Percentiles rank a stretch among this genome's conserved stretches.
phyloP scores from a whole-genome alignment of 208 protist genomes.

The Leishmania guyanensis region DNA sequence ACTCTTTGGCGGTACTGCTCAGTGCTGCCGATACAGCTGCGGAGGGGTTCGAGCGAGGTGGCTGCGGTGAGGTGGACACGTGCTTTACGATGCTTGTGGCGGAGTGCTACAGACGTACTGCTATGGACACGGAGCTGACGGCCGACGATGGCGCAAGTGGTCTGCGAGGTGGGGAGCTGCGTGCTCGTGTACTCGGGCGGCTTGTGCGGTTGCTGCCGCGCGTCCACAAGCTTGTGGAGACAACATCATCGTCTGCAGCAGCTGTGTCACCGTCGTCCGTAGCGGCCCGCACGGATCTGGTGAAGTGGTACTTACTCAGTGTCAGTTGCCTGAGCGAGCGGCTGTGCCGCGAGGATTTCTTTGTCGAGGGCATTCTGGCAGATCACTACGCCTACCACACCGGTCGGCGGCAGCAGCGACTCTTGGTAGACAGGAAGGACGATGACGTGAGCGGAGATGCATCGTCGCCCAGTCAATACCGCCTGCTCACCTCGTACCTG shows the following conservation, averaged over 20 bases:
- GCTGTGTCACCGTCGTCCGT: not conserved
- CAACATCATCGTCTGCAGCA: not conserved
- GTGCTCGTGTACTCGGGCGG: constrained; percentile 33
- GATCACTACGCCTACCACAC: constrained; percentile 43
- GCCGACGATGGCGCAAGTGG: constrained; percentile 15
- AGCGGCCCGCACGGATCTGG: constrained; percentile 3
- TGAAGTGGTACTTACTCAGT: constrained; percentile 43
- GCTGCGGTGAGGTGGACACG: not conserved
- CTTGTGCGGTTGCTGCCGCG: constrained; percentile 43
- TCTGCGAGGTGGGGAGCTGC: constrained; percentile 16
- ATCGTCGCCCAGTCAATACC: constrained; percentile 23
- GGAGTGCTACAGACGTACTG: constrained; percentile 30
- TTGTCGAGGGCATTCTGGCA: constrained; percentile 43
- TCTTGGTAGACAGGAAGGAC: not conserved
- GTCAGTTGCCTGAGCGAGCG: constrained; percentile 43
- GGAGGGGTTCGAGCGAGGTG: not conserved
- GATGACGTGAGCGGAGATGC: not conserved
- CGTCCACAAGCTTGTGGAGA: constrained; percentile 6
- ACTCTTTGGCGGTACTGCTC: constrained; percentile 25
- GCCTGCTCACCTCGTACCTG: constrained; percentile 50
- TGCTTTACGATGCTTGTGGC: constrained; percentile 12
- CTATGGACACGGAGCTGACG: constrained; percentile 7
- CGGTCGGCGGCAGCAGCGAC: constrained; percentile 2
- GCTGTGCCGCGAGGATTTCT: constrained; percentile 37
- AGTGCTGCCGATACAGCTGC: constrained; percentile 5